Evolutionary conservation across 768 basidiomycete genomes (phyloP).

Genomic region (Hirschioporus abietinus): DNA sequence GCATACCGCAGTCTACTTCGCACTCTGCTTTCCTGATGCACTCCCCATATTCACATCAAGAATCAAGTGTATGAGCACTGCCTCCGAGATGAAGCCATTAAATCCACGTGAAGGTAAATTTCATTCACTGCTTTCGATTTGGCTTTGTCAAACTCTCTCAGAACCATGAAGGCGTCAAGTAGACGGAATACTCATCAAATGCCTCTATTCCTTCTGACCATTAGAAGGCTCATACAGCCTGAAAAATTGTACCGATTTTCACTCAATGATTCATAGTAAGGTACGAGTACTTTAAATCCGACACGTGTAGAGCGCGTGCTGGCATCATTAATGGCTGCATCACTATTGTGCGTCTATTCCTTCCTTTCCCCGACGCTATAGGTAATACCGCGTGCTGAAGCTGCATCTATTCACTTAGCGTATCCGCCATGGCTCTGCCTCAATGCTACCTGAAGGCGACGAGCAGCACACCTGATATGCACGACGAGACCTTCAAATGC

Average conservation of each 20-base stretch:
- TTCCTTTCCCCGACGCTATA: not conserved
- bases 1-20: not conserved
- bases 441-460: not conserved
- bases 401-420: not conserved
- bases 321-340: not conserved
- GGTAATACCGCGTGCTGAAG: not conserved
- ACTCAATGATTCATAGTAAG: no score
- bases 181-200: not conserved
- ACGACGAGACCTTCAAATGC: not conserved
- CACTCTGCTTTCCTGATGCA: not conserved
- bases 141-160: no score
- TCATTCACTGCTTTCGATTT: no score
- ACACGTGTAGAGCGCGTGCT: not conserved
- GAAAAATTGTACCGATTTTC: no score
- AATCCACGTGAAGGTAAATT: not conserved
- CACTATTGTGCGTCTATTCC: not conserved
- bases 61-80: not conserved
- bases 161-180: not conserved
- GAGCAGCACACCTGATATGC: not conserved
- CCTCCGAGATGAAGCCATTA: not conserved
- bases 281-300: no score
- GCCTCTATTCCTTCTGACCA: not conserved
- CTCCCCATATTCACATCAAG: not conserved
- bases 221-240: no score
- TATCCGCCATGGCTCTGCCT: not conserved